phyloP scores from a whole-genome alignment of 164 flowering plant species.

The Aristolochia contorta region DNA sequence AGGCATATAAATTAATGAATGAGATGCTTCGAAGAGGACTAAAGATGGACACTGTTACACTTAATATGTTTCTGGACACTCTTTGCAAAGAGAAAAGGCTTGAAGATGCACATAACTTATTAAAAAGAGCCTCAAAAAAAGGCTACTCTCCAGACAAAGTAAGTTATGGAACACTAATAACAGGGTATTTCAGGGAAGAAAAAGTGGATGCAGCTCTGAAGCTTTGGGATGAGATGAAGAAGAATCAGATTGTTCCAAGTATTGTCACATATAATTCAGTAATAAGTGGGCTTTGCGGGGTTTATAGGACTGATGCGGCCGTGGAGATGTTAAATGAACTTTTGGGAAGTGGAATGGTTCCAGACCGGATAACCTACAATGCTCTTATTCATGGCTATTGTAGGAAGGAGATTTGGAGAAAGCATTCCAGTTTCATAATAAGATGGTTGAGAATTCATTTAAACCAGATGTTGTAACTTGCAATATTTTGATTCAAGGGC shows the following conservation, averaged over 20 bases:
- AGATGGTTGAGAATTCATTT: conserved; percentile 65
- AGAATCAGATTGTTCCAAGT: conserved; percentile 50
- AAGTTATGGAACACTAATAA: conserved; percentile 73
- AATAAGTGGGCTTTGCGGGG: conserved; percentile 62
- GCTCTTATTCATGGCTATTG: conserved; percentile 70
- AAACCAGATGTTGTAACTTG: conserved; percentile 62
- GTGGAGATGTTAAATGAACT: conserved; percentile 59
- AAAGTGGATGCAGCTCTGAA: conserved; percentile 45
- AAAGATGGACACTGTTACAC: conserved; percentile 55
- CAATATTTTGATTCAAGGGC: conserved; percentile 73
- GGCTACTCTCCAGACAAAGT: conserved; percentile 70
- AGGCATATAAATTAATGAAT: conserved; percentile 59
- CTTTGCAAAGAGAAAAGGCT: conserved; percentile 54
- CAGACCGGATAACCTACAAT: conserved; percentile 75
- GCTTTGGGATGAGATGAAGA: conserved; percentile 80
- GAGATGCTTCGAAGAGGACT: conserved; percentile 58
- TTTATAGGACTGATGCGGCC: conserved; percentile 48
- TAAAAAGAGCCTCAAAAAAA: conserved; percentile 32
- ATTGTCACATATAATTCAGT: conserved; percentile 52
- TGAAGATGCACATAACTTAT: conserved; percentile 46
- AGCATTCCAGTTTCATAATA: conserved; percentile 70
- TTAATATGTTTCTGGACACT: conserved; percentile 50
- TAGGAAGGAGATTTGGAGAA: conserved; percentile 58
- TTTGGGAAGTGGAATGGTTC: conserved; percentile 49
- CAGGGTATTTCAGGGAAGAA: conserved; percentile 47